Base-by-base conservation (phyloP, 805 yeast genomes). In the Naumovozyma baii region DNA sequence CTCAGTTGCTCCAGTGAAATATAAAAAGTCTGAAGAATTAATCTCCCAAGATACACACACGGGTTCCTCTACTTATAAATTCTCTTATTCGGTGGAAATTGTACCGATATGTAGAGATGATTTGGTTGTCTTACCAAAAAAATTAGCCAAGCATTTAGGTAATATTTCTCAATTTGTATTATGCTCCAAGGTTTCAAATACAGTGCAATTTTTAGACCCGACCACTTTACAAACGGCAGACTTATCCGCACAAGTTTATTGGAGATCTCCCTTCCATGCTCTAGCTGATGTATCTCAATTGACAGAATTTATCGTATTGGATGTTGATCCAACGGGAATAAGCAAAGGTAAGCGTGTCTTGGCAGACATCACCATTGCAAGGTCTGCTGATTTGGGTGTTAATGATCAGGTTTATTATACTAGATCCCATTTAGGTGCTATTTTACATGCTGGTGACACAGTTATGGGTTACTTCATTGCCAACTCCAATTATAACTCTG, bases 31-130 rank as follows among this genome's bases (percentile, higher is more conserved):
- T 34, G 92, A 85, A 59, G 96, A 92, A 68, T 76, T 94, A 55
- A 80, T 92, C 44, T 81, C 94, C 44, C 80, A 80, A 43, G 96
- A 94, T 69, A 86, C 83, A 30, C 98, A 92, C 52, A 79, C 95
- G 1, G 92, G 96, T 55, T 70, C 82, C 16, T 76, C 94, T 18
- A 74, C 80, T 41, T 92, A 85, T 67, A 92, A 92, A 67, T 92
- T 90, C 60, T 73, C 96, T 5, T 90, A 72, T 58, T 85, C 96
- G 16, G 83, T 90, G 33, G 99, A 92, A 65, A 79, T 92, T 50
- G 95, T 84, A 2, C 98, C 98, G 15, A 78, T 94, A 33, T 92
- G 98, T 74, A 83, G 92, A 63, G 99, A 92, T 58, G 98, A 94
- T 60, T 70, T 92, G 51, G 95, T 92, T 18, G 85, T 90, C 26